Conservation (phyloP, 1,284 basidiomycete species). For the Rhodotorula sp. region DNA sequence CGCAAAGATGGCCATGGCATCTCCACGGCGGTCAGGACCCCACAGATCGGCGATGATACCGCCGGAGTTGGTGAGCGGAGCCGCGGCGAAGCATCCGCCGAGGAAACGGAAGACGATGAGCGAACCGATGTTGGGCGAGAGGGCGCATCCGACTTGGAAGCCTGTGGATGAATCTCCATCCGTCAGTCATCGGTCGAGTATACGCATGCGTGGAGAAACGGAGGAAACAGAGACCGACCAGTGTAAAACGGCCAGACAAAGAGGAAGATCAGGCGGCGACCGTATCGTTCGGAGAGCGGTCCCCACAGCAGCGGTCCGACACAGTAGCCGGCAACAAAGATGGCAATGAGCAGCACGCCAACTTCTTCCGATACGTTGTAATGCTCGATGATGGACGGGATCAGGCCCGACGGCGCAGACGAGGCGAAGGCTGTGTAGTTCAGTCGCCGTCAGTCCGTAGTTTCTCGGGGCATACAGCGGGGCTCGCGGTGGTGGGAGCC, state of each 20-base stretch:
- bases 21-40: constrained; percentile 66
- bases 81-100: constrained; percentile 59
- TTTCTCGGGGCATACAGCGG: not conserved
- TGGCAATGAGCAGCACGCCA: constrained; percentile 52
- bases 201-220: not conserved
- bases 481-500: not conserved
- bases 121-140: constrained; percentile 58
- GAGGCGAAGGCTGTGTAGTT: constrained; percentile 57
- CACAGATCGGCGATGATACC: constrained; percentile 55
- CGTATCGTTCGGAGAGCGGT: constrained; percentile 56
- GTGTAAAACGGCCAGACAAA: constrained; percentile 64
- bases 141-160: not conserved
- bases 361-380: constrained; percentile 62
- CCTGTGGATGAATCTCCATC: not conserved
- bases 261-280: constrained; percentile 64
- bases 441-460: not conserved
- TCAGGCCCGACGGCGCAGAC: constrained; percentile 58
- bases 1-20: constrained; percentile 66
- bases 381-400: constrained; percentile 54
- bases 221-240: constrained; percentile 61
- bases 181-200: not conserved
- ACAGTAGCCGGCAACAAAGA: constrained; percentile 51
- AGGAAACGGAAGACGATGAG: constrained; percentile 68
- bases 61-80: constrained; percentile 46
- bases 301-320: constrained; percentile 45